Conservation (phyloP, 345 rosid genomes). For the Trapa incisa region DNA sequence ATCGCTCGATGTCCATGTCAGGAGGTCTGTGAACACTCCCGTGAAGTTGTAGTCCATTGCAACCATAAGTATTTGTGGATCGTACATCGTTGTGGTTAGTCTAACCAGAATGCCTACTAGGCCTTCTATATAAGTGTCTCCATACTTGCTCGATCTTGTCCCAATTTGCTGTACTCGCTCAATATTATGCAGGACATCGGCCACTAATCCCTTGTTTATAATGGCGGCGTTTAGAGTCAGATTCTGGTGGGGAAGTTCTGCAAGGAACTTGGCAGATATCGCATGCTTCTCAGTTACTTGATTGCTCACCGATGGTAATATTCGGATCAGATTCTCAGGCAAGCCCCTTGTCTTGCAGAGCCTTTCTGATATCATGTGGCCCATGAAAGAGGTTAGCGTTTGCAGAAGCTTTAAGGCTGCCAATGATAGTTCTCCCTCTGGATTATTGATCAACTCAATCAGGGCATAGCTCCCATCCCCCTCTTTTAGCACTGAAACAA, state of each 20-base stretch:
- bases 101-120: conserved; percentile 72
- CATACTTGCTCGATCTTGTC: conserved; percentile 53
- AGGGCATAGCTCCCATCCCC: conserved; percentile 59
- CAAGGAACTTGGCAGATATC: conserved; percentile 57
- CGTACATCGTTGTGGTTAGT: conserved; percentile 73
- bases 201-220: conserved; percentile 32
- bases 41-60: conserved; percentile 65
- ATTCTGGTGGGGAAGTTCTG: conserved; percentile 71
- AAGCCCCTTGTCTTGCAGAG: conserved; percentile 69
- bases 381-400: conserved; percentile 46
- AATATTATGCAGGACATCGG: conserved; percentile 40
- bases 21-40: conserved; percentile 53
- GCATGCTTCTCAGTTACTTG: conserved; percentile 64
- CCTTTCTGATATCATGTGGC: conserved; percentile 56
- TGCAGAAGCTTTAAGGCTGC: conserved; percentile 59
- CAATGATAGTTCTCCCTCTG: conserved; percentile 53
- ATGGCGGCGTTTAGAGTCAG: conserved; percentile 65
- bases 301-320: conserved; percentile 18
- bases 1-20: conserved; percentile 59
- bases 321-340: conserved; percentile 53
- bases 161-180: conserved; percentile 42
- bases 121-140: conserved; percentile 60
- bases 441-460: conserved; percentile 61
- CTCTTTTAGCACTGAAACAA: conserved; percentile 50
- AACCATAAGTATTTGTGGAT: conserved; percentile 45